Evolutionary conservation across 148 eudicot genomes (phyloP), one percentile per base, ranked within the genome.

Genomic region (Rhododendron molle): DNA sequence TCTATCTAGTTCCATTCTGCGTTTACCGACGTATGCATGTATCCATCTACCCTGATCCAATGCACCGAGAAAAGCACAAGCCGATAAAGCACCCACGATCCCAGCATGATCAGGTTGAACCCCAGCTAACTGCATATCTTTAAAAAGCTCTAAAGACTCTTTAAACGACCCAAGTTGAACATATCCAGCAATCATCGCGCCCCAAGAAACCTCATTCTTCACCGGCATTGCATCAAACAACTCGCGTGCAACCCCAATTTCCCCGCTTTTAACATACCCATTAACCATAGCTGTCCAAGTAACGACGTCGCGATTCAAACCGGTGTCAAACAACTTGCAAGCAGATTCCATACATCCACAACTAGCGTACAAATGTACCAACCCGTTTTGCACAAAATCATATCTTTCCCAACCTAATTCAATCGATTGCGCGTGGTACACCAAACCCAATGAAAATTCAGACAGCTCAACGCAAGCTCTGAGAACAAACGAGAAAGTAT

Each of bases 181-280:
- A 86, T 85, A 93, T 83, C 98, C 98, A 23, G 89, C 87, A 84
- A 93, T 90, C 94, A 95, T 92, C 16, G 91, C 84, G 76, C 94
- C 90, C 96, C 96, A 95, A 60, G 93, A 91, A 90, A 91, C 94
- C 28, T 86, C 88, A 88, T 96, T 94, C 87, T 90, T 96, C 20
- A 78, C 87, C 30, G 94, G 95, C 98, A 96, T 96, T 91, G 85
- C 71, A 88, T 93, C 94, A 76, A 96, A 96, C 95, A 96, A 69
- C 12, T 93, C 73, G 0, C 92, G 88, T 0, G 98, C 98, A 67
- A 28, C 58, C 26, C 2, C 80, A 18, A 94, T 56, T 38, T 91
- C 87, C 16, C 95, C 95, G 28, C 69, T 54, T 80, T 92, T 93
- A 2, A 90, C 83, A 88, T 92, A 94, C 72, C 98, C 98, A 83